Percentiles rank a stretch among this genome's conserved stretches.
phyloP scores from a whole-genome alignment of 2,329 filamentous ascomycete species.

The Ophidiomyces ophidiicola region DNA sequence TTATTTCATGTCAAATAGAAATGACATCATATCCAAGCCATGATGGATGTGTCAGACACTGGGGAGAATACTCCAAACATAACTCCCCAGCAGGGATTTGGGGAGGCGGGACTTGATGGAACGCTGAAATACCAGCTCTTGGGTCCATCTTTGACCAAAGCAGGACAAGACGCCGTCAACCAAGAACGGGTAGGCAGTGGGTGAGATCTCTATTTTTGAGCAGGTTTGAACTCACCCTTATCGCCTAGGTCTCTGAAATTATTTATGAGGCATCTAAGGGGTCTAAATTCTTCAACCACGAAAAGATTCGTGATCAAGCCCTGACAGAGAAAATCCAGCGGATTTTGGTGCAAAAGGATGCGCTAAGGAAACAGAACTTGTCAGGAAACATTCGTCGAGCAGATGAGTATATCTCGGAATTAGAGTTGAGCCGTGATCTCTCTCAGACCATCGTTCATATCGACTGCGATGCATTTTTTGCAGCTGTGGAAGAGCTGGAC shows the following conservation, averaged over 20 bases:
- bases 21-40: conserved; percentile 1
- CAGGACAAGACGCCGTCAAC: conserved; percentile 85
- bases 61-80: not conserved
- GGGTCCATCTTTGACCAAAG: conserved; percentile 84
- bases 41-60: conserved; percentile 7
- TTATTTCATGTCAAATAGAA: not conserved
- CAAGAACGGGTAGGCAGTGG: conserved; percentile 56
- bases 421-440: conserved; percentile 69
- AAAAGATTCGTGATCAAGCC: conserved; percentile 67
- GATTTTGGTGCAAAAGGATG: conserved; percentile 61
- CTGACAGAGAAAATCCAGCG: conserved; percentile 76
- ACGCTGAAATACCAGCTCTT: conserved; percentile 82
- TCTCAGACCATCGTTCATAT: conserved; percentile 79
- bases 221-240: not conserved
- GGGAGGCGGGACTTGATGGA: conserved; percentile 30
- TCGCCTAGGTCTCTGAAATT: conserved; percentile 68
- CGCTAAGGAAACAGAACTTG: conserved; percentile 64
- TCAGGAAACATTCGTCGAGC: conserved; percentile 60
- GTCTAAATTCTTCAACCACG: conserved; percentile 89
- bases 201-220: not conserved
- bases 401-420: conserved; percentile 66
- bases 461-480: conserved; percentile 96
- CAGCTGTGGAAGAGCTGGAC: conserved; percentile 77
- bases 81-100: not conserved
- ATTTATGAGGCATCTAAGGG: conserved; percentile 96